These are phyloP conservation scores for Ustilago bromivora DNA, from an alignment of 1,284 basidiomycete genomes.

Conservation along the genomic window DNA sequence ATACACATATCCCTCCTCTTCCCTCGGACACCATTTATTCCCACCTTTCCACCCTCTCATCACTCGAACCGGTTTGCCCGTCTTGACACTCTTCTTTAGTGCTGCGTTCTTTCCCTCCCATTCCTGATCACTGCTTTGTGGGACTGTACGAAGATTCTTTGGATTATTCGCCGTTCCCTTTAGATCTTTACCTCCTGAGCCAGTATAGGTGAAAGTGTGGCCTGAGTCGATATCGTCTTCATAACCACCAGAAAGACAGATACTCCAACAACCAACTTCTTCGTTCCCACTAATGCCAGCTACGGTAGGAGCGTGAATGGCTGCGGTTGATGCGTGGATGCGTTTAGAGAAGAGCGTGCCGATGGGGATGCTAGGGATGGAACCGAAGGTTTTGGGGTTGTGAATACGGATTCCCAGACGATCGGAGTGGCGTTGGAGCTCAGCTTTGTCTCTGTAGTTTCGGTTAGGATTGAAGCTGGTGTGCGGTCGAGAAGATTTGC, in stretches of 20 bases:
- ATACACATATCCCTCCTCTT: constrained; percentile 78
- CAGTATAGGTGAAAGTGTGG: constrained; percentile 78
- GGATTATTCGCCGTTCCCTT: constrained; percentile 81
- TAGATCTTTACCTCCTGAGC: constrained; percentile 80
- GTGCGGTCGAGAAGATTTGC: background rate
- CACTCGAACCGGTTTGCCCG: constrained; percentile 81
- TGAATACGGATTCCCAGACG: constrained; percentile 41
- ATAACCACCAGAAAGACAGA: constrained; percentile 82
- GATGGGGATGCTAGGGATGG: constrained; percentile 70
- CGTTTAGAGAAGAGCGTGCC: constrained; percentile 52
- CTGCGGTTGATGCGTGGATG: constrained; percentile 48
- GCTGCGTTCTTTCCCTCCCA: constrained; percentile 82
- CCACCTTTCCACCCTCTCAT: constrained; percentile 83
- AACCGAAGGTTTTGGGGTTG: constrained; percentile 55
- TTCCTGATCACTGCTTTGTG: constrained; percentile 81
- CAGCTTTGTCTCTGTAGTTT: background rate
- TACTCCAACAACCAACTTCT: constrained; percentile 78
- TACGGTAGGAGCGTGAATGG: constrained; percentile 75
- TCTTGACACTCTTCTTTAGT: constrained; percentile 77
- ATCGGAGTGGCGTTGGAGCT: constrained; percentile 28
- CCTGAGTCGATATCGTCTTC: constrained; percentile 85
- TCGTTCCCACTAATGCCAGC: constrained; percentile 79
- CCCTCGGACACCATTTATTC: constrained; percentile 70
- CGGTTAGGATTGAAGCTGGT: constrained; percentile 14
- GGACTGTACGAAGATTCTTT: constrained; percentile 83